Percentiles rank a stretch among this genome's conserved stretches.
Conservation (phyloP, 441 rosid species). For the Metrosideros polymorpha region DNA sequence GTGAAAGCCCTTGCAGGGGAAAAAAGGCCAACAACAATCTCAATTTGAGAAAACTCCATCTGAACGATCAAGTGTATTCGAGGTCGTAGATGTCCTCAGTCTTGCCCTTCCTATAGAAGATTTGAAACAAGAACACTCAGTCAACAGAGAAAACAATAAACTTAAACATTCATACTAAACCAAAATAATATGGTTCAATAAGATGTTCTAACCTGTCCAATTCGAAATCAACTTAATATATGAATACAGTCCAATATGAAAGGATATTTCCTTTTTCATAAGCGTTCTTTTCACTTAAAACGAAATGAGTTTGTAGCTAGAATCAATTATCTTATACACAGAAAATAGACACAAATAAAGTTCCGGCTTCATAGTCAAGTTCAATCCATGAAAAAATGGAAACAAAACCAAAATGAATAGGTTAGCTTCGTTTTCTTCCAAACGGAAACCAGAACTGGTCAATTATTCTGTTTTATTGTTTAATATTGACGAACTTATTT, state of each 20-base stretch:
- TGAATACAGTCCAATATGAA: neutral
- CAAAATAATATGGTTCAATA: neutral
- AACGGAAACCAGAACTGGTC: neutral
- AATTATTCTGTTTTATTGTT: neutral
- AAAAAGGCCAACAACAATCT: slow-evolving; percentile 5
- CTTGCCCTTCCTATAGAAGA: slow-evolving; percentile 1
- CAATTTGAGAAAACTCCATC: neutral
- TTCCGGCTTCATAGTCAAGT: neutral
- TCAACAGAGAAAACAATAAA: neutral
- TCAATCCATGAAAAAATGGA: neutral
- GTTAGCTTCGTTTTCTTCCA: neutral
- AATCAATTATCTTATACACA: neutral
- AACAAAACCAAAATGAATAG: neutral
- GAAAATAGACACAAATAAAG: neutral
- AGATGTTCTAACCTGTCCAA: neutral
- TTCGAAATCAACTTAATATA: neutral
- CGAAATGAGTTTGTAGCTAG: neutral
- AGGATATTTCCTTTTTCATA: neutral
- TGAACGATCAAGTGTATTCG: neutral
- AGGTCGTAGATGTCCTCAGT: neutral
- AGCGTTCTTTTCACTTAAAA: neutral
- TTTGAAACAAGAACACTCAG: neutral
- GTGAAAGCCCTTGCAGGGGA: neutral
- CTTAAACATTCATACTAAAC: neutral
- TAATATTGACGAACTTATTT: neutral